Evolutionary conservation across 805 yeast genomes (phyloP), one percentile per base, ranked within the genome.

Genomic region (Ogataea parapolymorpha): DNA sequence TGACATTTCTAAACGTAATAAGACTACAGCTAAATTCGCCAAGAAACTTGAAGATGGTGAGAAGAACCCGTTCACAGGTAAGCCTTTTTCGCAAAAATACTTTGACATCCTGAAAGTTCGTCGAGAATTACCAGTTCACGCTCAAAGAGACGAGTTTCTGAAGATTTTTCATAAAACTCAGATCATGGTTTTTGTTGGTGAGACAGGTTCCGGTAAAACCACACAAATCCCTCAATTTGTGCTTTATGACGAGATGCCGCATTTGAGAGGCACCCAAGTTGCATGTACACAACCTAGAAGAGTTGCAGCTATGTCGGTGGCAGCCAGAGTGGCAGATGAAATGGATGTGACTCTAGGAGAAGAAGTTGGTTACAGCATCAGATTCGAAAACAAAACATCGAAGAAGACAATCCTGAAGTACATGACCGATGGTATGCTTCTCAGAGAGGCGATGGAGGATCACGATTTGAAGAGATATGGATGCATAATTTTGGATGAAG

Each of bases 241-340:
- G 16, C 68, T 82, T 36, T 88, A 78, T 56, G 97, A 93, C 61
- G 98, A 90, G 54, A 76, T 91, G 75, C 96, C 97, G 13, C 96
- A 88, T 56, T 69, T 88, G 51, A 67, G 68, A 38, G 90, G 91
- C 5, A 80, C 80, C 12, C 91, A 82, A 66, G 91, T 91, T 40
- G 98, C 96, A 1, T 90, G 96, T 79, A 90, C 98, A 0, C 91
- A 77, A 65, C 99, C 99, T 13, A 80, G 99, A 70, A 81, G 99
- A 67, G 98, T 91, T 52, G 99, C 99, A 14, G 98, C 99, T 13
- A 91, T 90, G 97, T 85, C 95, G 41, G 98, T 90, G 44, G 98
- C 98, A 15, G 82, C 85, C 50, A 85, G 99, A 71, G 99, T 91
- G 39, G 96, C 98, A 3, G 95, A 88, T 58, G 99, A 91, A 66